Percentiles rank a stretch among this genome's conserved stretches.
These are phyloP conservation scores for Sporothrix inflata DNA, from an alignment of 2,329 filamentous ascomycete species.

Conservation along the genomic window DNA sequence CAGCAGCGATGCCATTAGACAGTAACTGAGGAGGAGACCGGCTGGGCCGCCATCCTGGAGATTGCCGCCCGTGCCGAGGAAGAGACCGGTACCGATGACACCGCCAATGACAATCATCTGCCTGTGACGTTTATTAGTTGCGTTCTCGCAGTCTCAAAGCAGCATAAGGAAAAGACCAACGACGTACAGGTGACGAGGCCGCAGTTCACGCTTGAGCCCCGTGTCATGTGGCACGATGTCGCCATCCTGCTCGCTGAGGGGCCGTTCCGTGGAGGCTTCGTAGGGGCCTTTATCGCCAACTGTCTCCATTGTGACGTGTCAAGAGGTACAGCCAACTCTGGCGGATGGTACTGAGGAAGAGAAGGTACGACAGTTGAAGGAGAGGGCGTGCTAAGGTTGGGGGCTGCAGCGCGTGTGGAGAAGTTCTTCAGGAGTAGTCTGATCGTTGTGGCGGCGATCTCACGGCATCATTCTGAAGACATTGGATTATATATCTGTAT, in stretches of 20 bases:
- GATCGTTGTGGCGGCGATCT: no score
- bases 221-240: background rate
- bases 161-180: no score
- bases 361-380: background rate
- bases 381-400: background rate
- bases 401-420: no score
- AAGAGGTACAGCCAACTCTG: no score
- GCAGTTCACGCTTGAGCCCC: background rate
- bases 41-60: constrained; percentile 25
- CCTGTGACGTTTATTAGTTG: no score
- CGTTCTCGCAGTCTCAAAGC: no score
- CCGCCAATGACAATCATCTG: constrained; percentile 27
- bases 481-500: no score
- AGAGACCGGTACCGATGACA: constrained; percentile 25
- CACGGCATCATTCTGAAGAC: no score
- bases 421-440: no score
- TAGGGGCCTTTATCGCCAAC: background rate
- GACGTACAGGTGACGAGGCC: constrained; percentile 11
- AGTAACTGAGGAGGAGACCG: constrained; percentile 22
- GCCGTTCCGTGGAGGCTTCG: background rate
- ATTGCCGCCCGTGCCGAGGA: constrained; percentile 23
- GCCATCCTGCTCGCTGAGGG: background rate
- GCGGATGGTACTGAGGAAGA: no score
- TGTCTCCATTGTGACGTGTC: background rate
- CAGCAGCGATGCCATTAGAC: constrained; percentile 20